Evolutionary conservation across 345 rosid species (phyloP).

Genomic region (Eucalyptus sp.): DNA sequence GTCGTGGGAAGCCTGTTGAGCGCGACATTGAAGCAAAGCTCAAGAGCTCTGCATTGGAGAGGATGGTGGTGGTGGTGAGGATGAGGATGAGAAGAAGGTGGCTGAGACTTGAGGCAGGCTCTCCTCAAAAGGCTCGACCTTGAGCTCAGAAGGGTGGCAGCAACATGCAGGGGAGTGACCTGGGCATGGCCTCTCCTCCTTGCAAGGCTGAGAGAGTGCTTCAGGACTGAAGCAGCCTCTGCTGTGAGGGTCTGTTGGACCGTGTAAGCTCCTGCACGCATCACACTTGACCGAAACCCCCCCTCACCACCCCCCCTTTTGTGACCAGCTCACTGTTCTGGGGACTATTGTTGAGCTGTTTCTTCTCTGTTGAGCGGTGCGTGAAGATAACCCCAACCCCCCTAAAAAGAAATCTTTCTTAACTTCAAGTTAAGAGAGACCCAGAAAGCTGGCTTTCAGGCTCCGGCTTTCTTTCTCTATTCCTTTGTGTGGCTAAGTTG

Average conservation of each 20-base stretch:
- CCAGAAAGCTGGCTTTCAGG: neutral
- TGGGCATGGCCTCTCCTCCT: conserved; percentile 94
- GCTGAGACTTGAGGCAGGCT: conserved; percentile 40
- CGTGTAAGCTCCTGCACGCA: conserved; percentile 92
- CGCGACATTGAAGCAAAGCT: conserved; percentile 53
- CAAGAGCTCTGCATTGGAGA: conserved; percentile 44
- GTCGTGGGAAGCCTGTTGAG: conserved; percentile 40
- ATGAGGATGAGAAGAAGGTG: conserved; percentile 5
- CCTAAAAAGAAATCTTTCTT: neutral
- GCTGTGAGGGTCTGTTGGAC: conserved; percentile 94
- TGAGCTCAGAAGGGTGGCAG: conserved; percentile 33
- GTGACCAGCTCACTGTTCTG: neutral
- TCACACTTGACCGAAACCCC: conserved; percentile 45
- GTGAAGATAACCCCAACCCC: neutral
- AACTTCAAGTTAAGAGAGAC: neutral
- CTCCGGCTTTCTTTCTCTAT: neutral
- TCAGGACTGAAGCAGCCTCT: conserved; percentile 94
- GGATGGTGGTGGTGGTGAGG: conserved; percentile 10
- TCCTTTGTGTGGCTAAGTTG: neutral
- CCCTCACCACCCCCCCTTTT: conserved; percentile 32
- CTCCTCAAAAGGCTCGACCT: conserved; percentile 30
- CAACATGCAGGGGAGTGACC: conserved; percentile 74
- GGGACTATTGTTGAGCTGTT: neutral
- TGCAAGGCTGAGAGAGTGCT: conserved; percentile 87
- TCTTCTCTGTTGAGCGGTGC: neutral